Base-by-base conservation (phyloP, 805 yeast genomes). In the Kluyveromyces dobzhanskii region DNA sequence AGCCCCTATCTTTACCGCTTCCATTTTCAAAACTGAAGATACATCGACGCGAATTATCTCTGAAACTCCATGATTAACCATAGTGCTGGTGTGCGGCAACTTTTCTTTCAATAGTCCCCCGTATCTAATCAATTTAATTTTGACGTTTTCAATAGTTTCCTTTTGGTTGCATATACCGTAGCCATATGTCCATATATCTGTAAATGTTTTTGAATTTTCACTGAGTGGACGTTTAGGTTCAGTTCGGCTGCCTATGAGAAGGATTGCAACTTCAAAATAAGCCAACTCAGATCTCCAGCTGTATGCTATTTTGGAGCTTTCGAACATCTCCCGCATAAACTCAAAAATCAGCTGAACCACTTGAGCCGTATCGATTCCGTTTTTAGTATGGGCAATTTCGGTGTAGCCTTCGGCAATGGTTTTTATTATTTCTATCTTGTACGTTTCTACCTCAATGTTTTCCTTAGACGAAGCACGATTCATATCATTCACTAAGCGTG, bases 251-350 rank as follows among this genome's bases (percentile, higher is more conserved):
- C 47, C 45, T 2, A 49, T 37, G 9, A 64, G 25, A 7, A 43
- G 41, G 2, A 39, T 51, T 19, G 73, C 56, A 8, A 65, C 61
- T 37, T 73, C 77, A 45, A 65, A 68, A 14, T 62, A 59, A 1
- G 68, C 66, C 1, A 69, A 42, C 46, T 76, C 75, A 2, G 80
- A 67, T 47, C 81, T 69, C 90, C 90, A 82, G 1, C 85, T 72
- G 37, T 64, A 62, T 1, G 65, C 38, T 25, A 59, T 33, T 17
- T 36, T 38, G 38, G 55, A 33, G 39, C 54, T 43, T 21, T 47
- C 51, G 53, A 56, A 60, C 54, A 67, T 47, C 3, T 41, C 32
- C 4, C 41, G 36, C 39, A 61, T 44, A 28, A 54, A 32, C 9
- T 48, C 45, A 44, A 64, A 44, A 2, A 66, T 54, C 42, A 69